Percentiles rank a stretch among this genome's conserved stretches.
Conservation (phyloP, 1,284 basidiomycete species). For the Volvariella surrecta region DNA sequence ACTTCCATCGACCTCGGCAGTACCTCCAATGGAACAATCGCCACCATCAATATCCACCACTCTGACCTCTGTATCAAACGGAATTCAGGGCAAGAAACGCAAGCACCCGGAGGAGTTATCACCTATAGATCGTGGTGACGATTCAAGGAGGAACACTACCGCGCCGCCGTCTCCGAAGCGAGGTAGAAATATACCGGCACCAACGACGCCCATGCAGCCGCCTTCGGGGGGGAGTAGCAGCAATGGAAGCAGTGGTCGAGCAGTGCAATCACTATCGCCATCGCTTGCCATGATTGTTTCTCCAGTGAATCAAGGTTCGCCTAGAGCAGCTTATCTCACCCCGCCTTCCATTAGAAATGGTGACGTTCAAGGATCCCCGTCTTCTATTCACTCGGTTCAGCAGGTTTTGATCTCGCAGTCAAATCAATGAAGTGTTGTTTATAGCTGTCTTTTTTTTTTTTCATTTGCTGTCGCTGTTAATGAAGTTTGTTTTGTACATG, state of each 20-base stretch:
- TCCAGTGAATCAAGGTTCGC: conserved; percentile 18
- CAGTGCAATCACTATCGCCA: conserved; percentile 25
- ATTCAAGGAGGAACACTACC: conserved; percentile 8
- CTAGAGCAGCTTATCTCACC: not conserved
- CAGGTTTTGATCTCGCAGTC: no score
- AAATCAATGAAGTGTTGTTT: no score
- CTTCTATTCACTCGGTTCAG: no score
- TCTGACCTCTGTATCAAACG: not conserved
- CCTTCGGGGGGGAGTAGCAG: conserved; percentile 1
- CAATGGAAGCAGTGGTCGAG: conserved; percentile 2
- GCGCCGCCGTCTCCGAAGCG: conserved; percentile 18
- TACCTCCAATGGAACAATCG: not conserved
- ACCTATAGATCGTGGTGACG: conserved; percentile 12
- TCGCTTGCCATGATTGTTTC: conserved; percentile 24
- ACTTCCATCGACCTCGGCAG: conserved; percentile 6
- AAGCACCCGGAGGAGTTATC: conserved; percentile 21
- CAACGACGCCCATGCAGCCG: conserved; percentile 9
- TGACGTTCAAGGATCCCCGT: no score
- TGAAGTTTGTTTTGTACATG: no score
- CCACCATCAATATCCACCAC: not conserved
- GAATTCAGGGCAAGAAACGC: conserved; percentile 17
- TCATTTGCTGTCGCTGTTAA: no score
- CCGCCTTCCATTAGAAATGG: no score
- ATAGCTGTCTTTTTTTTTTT: no score
- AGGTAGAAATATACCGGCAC: conserved; percentile 14